A percentile compares a stretch with the other conserved stretches of the same genome.
These are phyloP conservation scores for Geosmithia putterillii DNA, from an alignment of 2,329 filamentous ascomycete species.

Conservation along the genomic window DNA sequence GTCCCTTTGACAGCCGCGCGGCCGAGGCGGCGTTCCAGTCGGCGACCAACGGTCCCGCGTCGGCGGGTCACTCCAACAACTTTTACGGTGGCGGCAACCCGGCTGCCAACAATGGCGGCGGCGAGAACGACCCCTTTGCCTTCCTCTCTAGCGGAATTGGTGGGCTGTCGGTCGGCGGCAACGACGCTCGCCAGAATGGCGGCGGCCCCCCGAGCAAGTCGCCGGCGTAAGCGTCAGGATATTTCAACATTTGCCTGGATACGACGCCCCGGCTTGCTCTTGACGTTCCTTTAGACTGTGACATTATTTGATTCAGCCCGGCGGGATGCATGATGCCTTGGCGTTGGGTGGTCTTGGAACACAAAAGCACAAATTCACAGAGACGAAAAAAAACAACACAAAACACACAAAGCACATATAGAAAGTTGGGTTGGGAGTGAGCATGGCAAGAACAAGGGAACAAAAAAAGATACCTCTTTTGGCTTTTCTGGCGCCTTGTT, in stretches of 20 bases:
- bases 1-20: constrained; percentile 83
- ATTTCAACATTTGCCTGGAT: not conserved
- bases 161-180: constrained; percentile 54
- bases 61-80: constrained; percentile 54
- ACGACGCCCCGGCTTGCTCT: not conserved
- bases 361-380: no score
- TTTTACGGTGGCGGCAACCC: constrained; percentile 45
- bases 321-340: constrained; percentile 7
- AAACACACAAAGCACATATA: no score
- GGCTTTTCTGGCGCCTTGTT: constrained; percentile 5
- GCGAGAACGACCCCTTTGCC: constrained; percentile 63
- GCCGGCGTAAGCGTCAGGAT: constrained; percentile 31
- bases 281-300: not conserved
- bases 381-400: no score
- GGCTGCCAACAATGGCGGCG: not conserved
- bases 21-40: constrained; percentile 91
- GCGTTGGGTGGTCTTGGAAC: constrained; percentile 18
- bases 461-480: no score
- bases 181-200: constrained; percentile 50
- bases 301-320: not conserved
- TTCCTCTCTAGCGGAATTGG: constrained; percentile 67
- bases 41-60: constrained; percentile 68
- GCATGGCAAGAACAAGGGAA: no score
- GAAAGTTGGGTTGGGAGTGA: no score
- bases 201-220: constrained; percentile 46